Conservation (phyloP, 257 asterid genomes). For the Przewalskia tangutica region DNA sequence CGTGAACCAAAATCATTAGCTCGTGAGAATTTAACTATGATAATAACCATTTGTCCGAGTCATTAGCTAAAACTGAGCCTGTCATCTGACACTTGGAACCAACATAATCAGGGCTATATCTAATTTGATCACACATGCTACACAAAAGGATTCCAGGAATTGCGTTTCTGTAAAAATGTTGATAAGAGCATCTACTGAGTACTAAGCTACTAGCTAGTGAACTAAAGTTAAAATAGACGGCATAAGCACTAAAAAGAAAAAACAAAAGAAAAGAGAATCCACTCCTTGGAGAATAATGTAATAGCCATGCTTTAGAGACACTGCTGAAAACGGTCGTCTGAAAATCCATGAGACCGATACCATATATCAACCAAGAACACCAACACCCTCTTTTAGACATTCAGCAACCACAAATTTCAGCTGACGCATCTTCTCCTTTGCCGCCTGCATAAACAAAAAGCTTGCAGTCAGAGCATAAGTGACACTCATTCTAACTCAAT, state of each 20-base stretch:
- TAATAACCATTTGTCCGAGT: background rate
- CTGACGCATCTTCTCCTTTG: conserved; percentile 63
- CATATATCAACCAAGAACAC: conserved; percentile 28
- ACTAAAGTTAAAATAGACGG: background rate
- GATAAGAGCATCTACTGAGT: background rate
- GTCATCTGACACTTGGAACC: background rate
- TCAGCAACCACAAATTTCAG: conserved; percentile 56
- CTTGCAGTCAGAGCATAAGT: background rate
- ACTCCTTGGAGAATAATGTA: background rate
- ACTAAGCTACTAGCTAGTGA: background rate
- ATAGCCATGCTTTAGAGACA: background rate
- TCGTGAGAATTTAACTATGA: background rate
- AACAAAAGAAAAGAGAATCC: background rate
- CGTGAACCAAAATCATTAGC: background rate
- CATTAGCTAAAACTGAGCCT: background rate
- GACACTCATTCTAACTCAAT: background rate
- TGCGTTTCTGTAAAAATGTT: background rate
- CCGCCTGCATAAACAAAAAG: conserved; percentile 44
- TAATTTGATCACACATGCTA: background rate
- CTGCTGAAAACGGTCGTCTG: background rate
- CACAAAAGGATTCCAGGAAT: background rate
- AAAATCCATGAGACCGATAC: background rate
- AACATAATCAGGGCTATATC: background rate
- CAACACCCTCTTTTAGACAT: conserved; percentile 37
- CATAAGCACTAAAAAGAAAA: background rate